Evolutionary conservation across 2,329 filamentous ascomycete genomes (phyloP), one percentile per base, ranked within the genome.

Genomic region (Cercospora sojina): DNA sequence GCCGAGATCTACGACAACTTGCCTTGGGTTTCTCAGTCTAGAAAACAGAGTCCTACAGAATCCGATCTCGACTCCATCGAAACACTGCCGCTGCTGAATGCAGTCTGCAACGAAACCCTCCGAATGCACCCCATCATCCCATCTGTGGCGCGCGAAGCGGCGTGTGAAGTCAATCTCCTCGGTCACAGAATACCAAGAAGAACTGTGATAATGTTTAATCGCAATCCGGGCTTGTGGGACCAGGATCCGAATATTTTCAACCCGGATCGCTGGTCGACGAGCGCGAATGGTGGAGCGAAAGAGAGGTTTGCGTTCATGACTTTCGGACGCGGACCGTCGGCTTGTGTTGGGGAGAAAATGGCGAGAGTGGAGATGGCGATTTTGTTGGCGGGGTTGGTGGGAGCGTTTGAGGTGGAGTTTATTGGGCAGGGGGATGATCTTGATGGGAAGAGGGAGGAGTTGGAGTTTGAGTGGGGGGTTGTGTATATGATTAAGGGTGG

Each of bases 381-480:
- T 47, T 47, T 47, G 41, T 47, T 47, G 18, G 41, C 41, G 9
- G 41, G 41, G 0, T 20, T 47, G 41, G 8, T 47, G 1, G 41
- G 1, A 2, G n/a, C 41, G 4, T 47, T 47, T 47, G 41, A 20
- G 41, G 10, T 47, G 41, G 41, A 18, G 41, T 47, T 18, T 12
- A 2, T 47, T 9, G 41, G 41, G n/a, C 41, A 47, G 18, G 38
- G 38, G 1, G 5, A n/a, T 38, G 32, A 38, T 38, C 13, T 2
- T 18, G n/a, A 47, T 12, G 8, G 13, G 18, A 47, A 59, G 56
- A 25, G 29, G 29, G 16, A 35, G 20, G 57, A 59, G 1, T 18
- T 59, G 57, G 35, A 59, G 57, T 41, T 59, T 20, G 29, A 59
- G 18, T 25, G 23, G 57, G 57, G 31, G 4, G 16, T 60, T 60